phyloP scores from a whole-genome alignment of 345 rosid species.

The Physaria fendleri region DNA sequence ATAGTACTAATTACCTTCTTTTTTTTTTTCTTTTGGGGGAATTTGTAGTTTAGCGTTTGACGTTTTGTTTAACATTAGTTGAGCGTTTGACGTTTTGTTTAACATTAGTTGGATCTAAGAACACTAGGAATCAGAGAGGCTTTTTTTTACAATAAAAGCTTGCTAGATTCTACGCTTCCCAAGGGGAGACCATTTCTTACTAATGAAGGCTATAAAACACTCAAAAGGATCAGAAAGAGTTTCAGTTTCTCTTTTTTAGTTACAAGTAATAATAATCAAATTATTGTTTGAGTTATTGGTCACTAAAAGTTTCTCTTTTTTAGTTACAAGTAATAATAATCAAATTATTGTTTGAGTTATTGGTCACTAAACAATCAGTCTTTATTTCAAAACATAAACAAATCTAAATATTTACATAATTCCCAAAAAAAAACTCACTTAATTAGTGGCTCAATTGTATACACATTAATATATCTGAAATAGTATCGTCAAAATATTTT shows the following conservation, averaged over 20 bases:
- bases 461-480: too few relatives aligned
- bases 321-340: conserved; percentile 19
- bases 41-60: conserved; percentile 15
- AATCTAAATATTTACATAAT: not conserved
- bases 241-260: conserved; percentile 29
- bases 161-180: conserved; percentile 32
- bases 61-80: conserved; percentile 9
- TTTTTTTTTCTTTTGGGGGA: not conserved
- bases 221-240: conserved; percentile 12
- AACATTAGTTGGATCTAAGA: conserved; percentile 16
- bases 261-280: conserved; percentile 19
- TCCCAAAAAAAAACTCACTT: not conserved
- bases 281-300: too few relatives aligned
- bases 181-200: conserved; percentile 31
- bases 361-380: too few relatives aligned
- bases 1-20: conserved; percentile 20
- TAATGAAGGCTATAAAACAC: conserved; percentile 24
- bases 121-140: conserved; percentile 29
- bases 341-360: too few relatives aligned
- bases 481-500: too few relatives aligned
- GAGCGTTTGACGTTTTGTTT: too few relatives aligned
- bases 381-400: too few relatives aligned
- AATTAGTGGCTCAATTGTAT: not conserved
- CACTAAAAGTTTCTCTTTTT: conserved; percentile 32
- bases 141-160: not conserved